Conservation (phyloP, 345 rosid genomes). For the Toxicodendron radicans region DNA sequence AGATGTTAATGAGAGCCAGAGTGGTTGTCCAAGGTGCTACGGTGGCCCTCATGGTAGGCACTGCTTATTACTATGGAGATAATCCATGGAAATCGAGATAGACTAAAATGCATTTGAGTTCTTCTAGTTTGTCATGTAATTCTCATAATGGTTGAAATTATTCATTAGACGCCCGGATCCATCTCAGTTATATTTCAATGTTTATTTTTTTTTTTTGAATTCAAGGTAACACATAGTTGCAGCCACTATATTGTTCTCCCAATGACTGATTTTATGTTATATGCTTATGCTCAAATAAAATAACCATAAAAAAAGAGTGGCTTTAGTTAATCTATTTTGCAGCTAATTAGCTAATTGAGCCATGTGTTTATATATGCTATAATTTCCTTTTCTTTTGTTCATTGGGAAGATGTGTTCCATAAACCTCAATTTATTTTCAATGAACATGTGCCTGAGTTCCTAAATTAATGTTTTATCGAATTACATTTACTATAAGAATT, state of each 20-base stretch:
- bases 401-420: neutral
- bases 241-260: neutral
- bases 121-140: neutral
- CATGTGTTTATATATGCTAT: too few relatives aligned
- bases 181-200: neutral
- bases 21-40: constrained; percentile 89
- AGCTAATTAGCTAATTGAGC: neutral
- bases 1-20: constrained; percentile 77
- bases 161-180: neutral
- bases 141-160: neutral
- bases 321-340: neutral
- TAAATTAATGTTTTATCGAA: neutral
- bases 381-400: neutral
- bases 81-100: constrained; percentile 67
- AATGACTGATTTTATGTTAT: neutral
- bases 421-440: neutral
- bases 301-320: neutral
- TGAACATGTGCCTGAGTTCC: neutral
- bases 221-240: constrained; percentile 8
- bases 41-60: constrained; percentile 80
- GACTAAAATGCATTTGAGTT: neutral
- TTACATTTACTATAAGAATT: too few relatives aligned
- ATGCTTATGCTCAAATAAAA: neutral
- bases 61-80: constrained; percentile 88
- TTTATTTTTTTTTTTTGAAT: neutral